Evolutionary conservation across 2,329 filamentous ascomycete genomes (phyloP).

Genomic region (Aspergillus awamori): DNA sequence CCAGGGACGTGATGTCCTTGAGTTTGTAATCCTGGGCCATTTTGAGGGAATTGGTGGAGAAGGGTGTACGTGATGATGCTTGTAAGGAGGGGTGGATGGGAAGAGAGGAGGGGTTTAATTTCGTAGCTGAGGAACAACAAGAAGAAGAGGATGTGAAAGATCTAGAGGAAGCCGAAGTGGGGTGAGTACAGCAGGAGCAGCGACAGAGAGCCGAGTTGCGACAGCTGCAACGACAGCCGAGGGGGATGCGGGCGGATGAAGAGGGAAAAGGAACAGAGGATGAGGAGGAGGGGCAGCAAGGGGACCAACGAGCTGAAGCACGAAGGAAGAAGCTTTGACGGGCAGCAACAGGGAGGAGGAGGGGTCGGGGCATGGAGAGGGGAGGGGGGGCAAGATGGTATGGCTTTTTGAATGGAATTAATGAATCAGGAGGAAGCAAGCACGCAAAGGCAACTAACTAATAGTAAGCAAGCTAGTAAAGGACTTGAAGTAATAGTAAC

Average conservation of each 20-base stretch:
- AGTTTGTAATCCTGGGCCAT: slow-evolving; percentile 56
- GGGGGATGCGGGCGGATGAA: neutral
- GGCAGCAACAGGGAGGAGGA: slow-evolving; percentile 10
- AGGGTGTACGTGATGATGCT: neutral
- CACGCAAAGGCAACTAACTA: too few relatives aligned
- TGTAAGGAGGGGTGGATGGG: neutral
- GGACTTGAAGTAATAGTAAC: too few relatives aligned
- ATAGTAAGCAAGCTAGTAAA: too few relatives aligned
- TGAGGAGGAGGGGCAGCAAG: slow-evolving; percentile 6
- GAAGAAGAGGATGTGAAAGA: neutral
- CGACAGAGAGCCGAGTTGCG: slow-evolving; percentile 23
- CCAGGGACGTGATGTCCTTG: slow-evolving; percentile 73
- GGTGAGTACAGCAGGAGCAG: slow-evolving; percentile 30
- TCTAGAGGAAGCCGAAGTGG: slow-evolving; percentile 13
- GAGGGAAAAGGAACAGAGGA: neutral
- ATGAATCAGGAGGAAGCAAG: neutral
- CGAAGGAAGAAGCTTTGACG: slow-evolving; percentile 23
- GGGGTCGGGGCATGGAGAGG: slow-evolving; percentile 23
- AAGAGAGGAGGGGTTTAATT: neutral
- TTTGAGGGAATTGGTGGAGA: slow-evolving; percentile 15
- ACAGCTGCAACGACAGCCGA: slow-evolving; percentile 28
- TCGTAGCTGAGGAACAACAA: slow-evolving; percentile 1
- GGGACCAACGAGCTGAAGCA: slow-evolving; percentile 17
- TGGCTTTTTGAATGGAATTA: neutral
- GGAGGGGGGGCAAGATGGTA: neutral